These are phyloP conservation scores for Naganishia vishniacii DNA, from an alignment of 768 basidiomycete genomes.

Conservation along the genomic window DNA sequence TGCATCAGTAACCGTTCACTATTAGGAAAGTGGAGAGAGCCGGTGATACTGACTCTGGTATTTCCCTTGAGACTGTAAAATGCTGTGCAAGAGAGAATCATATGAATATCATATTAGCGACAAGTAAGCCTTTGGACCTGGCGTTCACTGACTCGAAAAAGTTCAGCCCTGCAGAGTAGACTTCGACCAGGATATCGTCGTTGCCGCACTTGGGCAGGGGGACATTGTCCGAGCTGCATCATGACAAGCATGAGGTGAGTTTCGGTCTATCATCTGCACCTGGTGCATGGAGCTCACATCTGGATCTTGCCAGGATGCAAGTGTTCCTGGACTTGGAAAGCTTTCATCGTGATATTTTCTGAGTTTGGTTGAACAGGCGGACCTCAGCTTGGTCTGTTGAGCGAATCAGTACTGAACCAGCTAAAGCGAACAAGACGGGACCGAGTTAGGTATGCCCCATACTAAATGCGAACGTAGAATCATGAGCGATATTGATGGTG, in stretches of 20 bases:
- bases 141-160: conserved; percentile 57
- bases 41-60: conserved; percentile 57
- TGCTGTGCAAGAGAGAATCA: conserved; percentile 46
- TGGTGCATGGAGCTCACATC: conserved; percentile 44
- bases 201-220: conserved; percentile 58
- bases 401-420: too few relatives aligned
- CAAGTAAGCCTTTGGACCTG: too few relatives aligned
- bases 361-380: not conserved
- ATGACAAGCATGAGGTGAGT: not conserved
- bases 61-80: conserved; percentile 81
- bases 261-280: not conserved
- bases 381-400: too few relatives aligned
- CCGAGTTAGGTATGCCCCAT: too few relatives aligned
- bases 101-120: too few relatives aligned
- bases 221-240: conserved; percentile 50
- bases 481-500: not conserved
- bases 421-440: too few relatives aligned
- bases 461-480: too few relatives aligned
- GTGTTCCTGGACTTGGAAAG: conserved; percentile 66
- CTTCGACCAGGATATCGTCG: conserved; percentile 65
- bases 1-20: too few relatives aligned
- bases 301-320: conserved; percentile 63
- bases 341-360: conserved; percentile 58
- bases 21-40: not conserved
- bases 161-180: conserved; percentile 69